Evolutionary conservation across 768 basidiomycete genomes (phyloP).

Genomic region (Phylloporus scabripes): DNA sequence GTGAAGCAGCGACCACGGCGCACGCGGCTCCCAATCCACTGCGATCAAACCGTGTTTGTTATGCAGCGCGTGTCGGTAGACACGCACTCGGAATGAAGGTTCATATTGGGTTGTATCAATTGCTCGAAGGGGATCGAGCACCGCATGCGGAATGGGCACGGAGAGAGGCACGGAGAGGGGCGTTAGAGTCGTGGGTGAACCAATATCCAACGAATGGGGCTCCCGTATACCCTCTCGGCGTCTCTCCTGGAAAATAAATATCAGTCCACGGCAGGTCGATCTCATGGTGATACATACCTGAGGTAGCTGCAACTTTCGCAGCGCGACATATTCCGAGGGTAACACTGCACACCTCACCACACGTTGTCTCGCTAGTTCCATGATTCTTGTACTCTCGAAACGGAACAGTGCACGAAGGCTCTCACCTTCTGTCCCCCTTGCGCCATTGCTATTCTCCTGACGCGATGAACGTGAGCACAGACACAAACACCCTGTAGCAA

Average conservation of each 20-base stretch:
- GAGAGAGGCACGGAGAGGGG: conserved; percentile 27
- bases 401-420: conserved; percentile 40
- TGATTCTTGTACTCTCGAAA: conserved; percentile 32
- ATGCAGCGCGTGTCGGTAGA: conserved; percentile 38
- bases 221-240: conserved; percentile 11
- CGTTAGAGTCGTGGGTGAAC: conserved; percentile 9
- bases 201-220: not conserved
- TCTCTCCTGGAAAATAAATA: conserved; percentile 13
- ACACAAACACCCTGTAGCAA: not conserved
- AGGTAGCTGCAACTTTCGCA: no score
- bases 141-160: conserved; percentile 25
- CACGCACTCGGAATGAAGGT: conserved; percentile 60
- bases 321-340: conserved; percentile 30
- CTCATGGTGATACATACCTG: conserved; percentile 9
- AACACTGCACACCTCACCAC: conserved; percentile 14
- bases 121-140: conserved; percentile 47
- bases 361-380: conserved; percentile 20
- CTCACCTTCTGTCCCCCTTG: not conserved
- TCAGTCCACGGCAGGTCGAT: not conserved
- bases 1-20: conserved; percentile 69
- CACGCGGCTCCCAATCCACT: conserved; percentile 65
- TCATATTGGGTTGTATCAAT: conserved; percentile 62
- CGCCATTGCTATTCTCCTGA: conserved; percentile 8
- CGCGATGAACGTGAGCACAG: not conserved
- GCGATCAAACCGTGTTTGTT: conserved; percentile 39